Conservation (phyloP, 148 eudicot genomes). For the Persicaria maculosa region DNA sequence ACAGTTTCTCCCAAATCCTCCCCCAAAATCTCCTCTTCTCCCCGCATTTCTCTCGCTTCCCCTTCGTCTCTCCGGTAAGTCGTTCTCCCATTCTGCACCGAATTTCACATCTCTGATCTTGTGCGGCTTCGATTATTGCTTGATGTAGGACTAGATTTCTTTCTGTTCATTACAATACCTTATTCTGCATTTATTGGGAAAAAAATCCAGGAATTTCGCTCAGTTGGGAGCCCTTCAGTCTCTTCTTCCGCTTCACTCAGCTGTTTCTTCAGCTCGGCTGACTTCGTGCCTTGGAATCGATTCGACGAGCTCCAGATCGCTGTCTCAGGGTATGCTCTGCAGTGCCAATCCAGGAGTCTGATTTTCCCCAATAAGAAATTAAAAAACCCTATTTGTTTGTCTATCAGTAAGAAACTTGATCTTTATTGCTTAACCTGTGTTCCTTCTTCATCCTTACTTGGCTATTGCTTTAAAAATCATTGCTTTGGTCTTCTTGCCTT, state of each 20-base stretch:
- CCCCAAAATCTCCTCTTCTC: slow-evolving; percentile 26
- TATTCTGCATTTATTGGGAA: slow-evolving; percentile 11
- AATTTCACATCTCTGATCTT: background rate
- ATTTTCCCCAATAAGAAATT: slow-evolving; percentile 24
- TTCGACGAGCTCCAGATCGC: slow-evolving; percentile 67
- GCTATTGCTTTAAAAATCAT: no score
- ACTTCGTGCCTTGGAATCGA: slow-evolving; percentile 83
- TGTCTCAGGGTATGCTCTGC: slow-evolving; percentile 98
- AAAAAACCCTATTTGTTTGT: slow-evolving; percentile 15
- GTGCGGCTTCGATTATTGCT: background rate
- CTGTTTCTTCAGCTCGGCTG: slow-evolving; percentile 68
- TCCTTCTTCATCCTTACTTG: no score
- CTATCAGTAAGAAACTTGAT: slow-evolving; percentile 34
- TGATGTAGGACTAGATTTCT: background rate
- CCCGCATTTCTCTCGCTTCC: slow-evolving; percentile 32
- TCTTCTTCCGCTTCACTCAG: slow-evolving; percentile 74
- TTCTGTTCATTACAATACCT: background rate
- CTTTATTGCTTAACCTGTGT: no score
- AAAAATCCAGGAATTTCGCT: slow-evolving; percentile 53
- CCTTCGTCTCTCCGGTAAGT: slow-evolving; percentile 33
- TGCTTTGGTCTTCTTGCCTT: no score
- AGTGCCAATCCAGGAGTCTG: slow-evolving; percentile 97
- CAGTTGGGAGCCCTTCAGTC: slow-evolving; percentile 71
- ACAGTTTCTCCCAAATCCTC: slow-evolving; percentile 34
- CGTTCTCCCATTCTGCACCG: no score